Evolutionary conservation across 306 rosid genomes (phyloP), one percentile per base, ranked within the genome.

Genomic region (Vigna hirtella): DNA sequence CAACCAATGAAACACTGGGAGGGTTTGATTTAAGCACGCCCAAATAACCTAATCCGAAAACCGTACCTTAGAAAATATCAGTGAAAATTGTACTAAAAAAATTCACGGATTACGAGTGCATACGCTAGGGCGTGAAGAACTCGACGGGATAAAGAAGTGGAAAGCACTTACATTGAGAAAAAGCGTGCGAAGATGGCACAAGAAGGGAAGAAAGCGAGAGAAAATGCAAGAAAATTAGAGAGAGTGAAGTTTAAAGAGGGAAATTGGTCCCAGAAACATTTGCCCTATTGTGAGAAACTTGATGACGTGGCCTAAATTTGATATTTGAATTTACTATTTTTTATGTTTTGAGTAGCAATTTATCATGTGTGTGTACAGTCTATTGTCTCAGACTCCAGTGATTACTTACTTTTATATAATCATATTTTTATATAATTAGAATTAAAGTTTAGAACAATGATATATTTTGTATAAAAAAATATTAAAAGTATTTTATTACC

Each of bases 111-210:
- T 53, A 4, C 34, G 36, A 30, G 38, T n/a, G 58, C 11, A 62
- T 32, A 22, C 2, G 34, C 11, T 12, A 45, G 79, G 34, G 18
- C 50, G 8, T 20, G 49, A 73, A 57, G 62, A 52, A 72, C 40
- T 83, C 65, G 80, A 76, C 1, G 70, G 79, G 11, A 22, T 11
- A 57, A 36, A 64, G 22, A 55, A 74, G 50, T 52, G 66, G 64
- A 69, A 62, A 68, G 9, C 49, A 75, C 86, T 89, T 89, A 81
- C 89, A 81, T 57, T 72, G 81, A 66, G 62, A 58, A 50, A 16
- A 30, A 38, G 36, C 51, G 4, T 9, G 65, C 22, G 40, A 72
- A 73, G 80, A 73, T 70, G 45, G 24, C 6, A 65, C 28, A 13
- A 34, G 4, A 15, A 18, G 11, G 66, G 56, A 26, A 61, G 66